Evolutionary conservation across 208 protist genomes (phyloP).

Genomic region (Trypanosomatidae sp.): DNA sequence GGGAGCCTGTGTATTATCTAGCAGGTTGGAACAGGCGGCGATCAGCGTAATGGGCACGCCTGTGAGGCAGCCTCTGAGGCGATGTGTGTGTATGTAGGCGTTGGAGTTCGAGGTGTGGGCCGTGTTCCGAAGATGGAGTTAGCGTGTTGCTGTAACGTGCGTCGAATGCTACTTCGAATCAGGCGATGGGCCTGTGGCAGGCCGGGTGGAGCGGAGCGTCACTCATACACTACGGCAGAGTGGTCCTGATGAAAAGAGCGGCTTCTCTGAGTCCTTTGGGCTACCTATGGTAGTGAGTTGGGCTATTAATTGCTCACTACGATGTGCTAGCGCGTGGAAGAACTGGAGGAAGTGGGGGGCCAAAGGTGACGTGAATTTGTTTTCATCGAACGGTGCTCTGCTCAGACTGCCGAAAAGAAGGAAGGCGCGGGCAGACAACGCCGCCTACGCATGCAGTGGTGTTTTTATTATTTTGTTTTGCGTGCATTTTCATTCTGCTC

Average conservation of each 20-base stretch:
- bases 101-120: not conserved
- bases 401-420: not conserved
- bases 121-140: not conserved
- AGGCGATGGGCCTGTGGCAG: not conserved
- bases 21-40: no score
- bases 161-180: not conserved
- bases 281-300: slow-evolving; percentile 7
- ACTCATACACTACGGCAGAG: no score
- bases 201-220: no score
- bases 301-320: slow-evolving; percentile 20
- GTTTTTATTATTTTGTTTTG: not conserved
- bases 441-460: not conserved
- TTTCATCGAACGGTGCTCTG: no score
- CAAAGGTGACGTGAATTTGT: not conserved
- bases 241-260: no score
- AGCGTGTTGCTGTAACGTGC: not conserved
- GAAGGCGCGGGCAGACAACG: not conserved
- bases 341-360: not conserved
- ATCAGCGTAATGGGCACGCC: no score
- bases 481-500: not conserved
- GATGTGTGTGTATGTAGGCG: not conserved
- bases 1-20: no score
- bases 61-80: no score
- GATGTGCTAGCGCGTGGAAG: no score
- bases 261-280: not conserved